Evolutionary conservation across 2,329 filamentous ascomycete species (phyloP).

Genomic region (Curvularia hawaiiensis): DNA sequence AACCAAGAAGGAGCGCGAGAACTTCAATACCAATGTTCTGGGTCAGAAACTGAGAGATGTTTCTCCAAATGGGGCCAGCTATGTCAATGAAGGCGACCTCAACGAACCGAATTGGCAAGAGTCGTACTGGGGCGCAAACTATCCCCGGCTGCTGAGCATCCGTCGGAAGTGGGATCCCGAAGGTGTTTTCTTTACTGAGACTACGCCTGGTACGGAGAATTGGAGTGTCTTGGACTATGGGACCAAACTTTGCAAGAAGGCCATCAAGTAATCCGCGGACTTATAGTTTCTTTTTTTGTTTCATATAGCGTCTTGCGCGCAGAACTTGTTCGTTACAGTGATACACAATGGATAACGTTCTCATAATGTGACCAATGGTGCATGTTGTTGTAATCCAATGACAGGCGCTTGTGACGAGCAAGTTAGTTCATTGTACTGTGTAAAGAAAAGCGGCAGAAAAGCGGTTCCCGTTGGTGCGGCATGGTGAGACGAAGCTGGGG

Average conservation of each 20-base stretch:
- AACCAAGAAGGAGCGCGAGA: constrained; percentile 33
- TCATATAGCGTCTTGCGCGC: not conserved
- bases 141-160: constrained; percentile 36
- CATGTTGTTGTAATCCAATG: not conserved
- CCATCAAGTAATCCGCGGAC: constrained; percentile 1
- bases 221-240: constrained; percentile 43
- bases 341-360: not conserved
- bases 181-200: constrained; percentile 44
- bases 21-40: constrained; percentile 38
- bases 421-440: not conserved
- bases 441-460: not conserved
- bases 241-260: constrained; percentile 42
- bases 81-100: constrained; percentile 46
- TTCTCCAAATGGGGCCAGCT: constrained; percentile 38
- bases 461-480: not conserved
- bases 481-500: constrained; percentile 10
- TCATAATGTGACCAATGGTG: not conserved
- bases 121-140: constrained; percentile 45
- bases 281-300: not conserved
- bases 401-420: not conserved
- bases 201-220: constrained; percentile 43
- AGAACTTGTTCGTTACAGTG: not conserved
- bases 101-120: constrained; percentile 46
- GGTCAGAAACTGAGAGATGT: constrained; percentile 39
- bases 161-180: constrained; percentile 43